A percentile compares a stretch with the other conserved stretches of the same genome.
Evolutionary conservation across 176 grass and related monocot genomes (phyloP).

Genomic region (Oryza longistaminata): DNA sequence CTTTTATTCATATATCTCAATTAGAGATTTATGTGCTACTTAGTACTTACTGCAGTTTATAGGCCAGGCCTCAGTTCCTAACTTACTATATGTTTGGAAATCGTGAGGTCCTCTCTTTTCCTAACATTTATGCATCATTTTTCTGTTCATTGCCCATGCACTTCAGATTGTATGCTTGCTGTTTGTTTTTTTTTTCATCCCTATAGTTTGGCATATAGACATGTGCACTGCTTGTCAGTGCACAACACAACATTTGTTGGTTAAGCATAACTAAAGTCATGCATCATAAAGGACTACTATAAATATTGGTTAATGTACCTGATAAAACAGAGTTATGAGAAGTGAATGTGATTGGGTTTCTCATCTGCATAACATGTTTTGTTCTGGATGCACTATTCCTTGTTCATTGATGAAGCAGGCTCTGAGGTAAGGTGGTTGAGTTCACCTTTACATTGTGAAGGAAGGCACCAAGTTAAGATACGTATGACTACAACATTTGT

Average conservation of each 20-base stretch:
- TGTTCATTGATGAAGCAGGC: conserved; percentile 41
- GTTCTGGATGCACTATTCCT: conserved; percentile 41
- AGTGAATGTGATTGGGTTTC: conserved; percentile 3
- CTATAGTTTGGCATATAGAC: conserved; percentile 13
- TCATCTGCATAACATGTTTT: neutral
- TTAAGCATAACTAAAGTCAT: conserved; percentile 17
- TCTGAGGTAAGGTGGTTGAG: conserved; percentile 42
- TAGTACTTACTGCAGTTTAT: neutral
- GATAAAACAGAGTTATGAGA: conserved; percentile 24
- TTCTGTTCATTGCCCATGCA: neutral
- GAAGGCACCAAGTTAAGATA: conserved; percentile 37
- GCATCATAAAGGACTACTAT: conserved; percentile 21
- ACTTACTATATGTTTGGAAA: conserved; percentile 14
- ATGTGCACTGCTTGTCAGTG: neutral
- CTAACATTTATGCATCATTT: neutral
- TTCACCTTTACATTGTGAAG: conserved; percentile 41
- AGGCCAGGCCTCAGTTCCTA: neutral
- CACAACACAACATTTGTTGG: neutral
- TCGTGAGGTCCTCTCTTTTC: neutral
- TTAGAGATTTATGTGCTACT: neutral
- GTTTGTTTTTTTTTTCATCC: neutral
- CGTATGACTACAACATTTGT: conserved; percentile 3
- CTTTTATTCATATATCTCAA: neutral
- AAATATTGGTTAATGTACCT: neutral
- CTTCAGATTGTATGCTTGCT: neutral